Evolutionary conservation across 768 basidiomycete species (phyloP).

Genomic region (Nidula microcarpa): DNA sequence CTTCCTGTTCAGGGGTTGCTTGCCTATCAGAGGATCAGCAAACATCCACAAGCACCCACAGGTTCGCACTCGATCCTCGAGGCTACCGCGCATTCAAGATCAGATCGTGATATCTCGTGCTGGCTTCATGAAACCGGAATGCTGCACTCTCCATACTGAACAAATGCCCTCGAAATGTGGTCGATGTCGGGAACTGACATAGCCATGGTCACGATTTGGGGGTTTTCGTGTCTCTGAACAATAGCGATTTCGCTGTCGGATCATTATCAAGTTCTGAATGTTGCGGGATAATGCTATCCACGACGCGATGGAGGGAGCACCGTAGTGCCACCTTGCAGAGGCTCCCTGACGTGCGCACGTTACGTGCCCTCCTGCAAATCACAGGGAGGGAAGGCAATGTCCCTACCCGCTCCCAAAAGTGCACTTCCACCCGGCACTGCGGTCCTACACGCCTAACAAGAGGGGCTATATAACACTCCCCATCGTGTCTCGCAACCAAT

Average conservation of each 20-base stretch:
- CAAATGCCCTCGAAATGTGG: too few species aligned
- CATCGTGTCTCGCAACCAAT: slow-evolving; percentile 6
- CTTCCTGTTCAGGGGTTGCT: neutral
- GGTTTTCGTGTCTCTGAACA: neutral
- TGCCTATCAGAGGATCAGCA: neutral
- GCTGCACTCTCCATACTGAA: neutral
- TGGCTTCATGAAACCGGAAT: slow-evolving; percentile 2
- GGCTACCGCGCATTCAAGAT: neutral
- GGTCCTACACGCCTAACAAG: slow-evolving; percentile 9
- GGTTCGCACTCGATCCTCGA: neutral
- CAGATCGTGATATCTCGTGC: neutral
- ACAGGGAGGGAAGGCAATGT: neutral
- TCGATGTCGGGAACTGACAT: too few species aligned
- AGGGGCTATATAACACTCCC: slow-evolving; percentile 11
- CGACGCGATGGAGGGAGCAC: too few species aligned
- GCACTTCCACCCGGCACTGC: slow-evolving; percentile 11
- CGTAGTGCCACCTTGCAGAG: too few species aligned
- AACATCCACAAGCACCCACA: neutral
- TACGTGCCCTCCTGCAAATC: too few species aligned
- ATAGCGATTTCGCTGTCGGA: too few species aligned
- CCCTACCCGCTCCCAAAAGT: neutral
- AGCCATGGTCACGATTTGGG: neutral
- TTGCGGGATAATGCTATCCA: too few species aligned
- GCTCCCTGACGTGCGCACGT: too few species aligned
- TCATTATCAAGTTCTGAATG: too few species aligned